Percentiles rank a stretch among this genome's conserved stretches.
These are phyloP conservation scores for Erucastrum elatum DNA, from an alignment of 345 rosid species.

Conservation along the genomic window DNA sequence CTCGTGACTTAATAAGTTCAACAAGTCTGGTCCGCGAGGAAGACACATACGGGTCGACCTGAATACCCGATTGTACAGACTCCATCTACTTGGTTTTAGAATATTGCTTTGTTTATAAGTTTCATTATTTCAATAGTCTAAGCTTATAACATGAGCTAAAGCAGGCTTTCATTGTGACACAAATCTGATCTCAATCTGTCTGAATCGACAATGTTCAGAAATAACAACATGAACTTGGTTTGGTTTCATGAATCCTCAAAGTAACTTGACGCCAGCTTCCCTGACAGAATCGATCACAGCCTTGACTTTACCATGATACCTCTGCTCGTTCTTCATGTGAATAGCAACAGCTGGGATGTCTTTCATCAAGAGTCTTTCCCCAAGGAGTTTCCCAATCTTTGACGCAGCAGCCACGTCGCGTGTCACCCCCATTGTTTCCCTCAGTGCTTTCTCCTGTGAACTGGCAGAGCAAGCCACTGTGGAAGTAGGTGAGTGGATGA, in stretches of 20 bases:
- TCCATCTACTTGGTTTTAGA: constrained; percentile 14
- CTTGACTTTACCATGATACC: constrained; percentile 82
- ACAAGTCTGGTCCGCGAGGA: constrained; percentile 25
- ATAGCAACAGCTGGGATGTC: constrained; percentile 66
- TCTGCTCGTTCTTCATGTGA: constrained; percentile 67
- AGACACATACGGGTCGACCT: constrained; percentile 24
- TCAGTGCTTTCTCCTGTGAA: constrained; percentile 75
- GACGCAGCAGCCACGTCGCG: constrained; percentile 90
- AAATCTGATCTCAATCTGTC: constrained; percentile 12
- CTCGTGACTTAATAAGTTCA: constrained; percentile 23
- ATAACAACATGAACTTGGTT: neutral
- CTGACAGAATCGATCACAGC: constrained; percentile 77
- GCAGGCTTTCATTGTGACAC: neutral
- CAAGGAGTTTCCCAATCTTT: constrained; percentile 74
- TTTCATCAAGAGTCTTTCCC: constrained; percentile 65
- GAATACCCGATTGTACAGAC: constrained; percentile 19
- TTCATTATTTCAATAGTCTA: constrained; percentile 13
- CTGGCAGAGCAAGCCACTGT: constrained; percentile 78
- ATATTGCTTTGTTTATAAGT: neutral
- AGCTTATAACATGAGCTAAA: constrained; percentile 7
- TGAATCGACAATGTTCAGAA: neutral
- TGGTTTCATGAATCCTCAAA: constrained; percentile 25
- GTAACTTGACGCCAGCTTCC: constrained; percentile 65
- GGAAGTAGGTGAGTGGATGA: constrained; percentile 76
- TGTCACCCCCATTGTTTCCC: constrained; percentile 56